phyloP scores from a whole-genome alignment of 305 asterid genomes.

The Fraxinus greggii region DNA sequence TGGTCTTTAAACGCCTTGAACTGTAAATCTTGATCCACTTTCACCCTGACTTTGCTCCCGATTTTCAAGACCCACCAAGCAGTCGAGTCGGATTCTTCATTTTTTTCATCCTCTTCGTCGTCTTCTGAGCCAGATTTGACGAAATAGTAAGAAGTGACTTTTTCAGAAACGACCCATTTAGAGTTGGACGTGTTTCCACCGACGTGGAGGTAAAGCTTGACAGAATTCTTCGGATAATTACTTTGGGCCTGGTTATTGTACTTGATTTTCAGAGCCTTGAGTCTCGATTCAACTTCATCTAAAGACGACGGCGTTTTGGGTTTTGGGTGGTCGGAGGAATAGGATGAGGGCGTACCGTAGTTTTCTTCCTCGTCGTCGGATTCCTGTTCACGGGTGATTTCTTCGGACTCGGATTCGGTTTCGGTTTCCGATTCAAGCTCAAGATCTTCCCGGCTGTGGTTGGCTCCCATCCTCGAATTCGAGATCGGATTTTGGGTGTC shows the following conservation, averaged over 20 bases:
- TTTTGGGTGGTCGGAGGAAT: slow-evolving; percentile 35
- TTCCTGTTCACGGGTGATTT: slow-evolving; percentile 16
- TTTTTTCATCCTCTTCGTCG: slow-evolving; percentile 42
- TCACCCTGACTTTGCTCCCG: slow-evolving; percentile 65
- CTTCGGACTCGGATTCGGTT: slow-evolving; percentile 56
- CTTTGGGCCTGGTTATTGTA: slow-evolving; percentile 35
- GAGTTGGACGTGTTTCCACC: slow-evolving; percentile 61
- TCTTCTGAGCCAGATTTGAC: slow-evolving; percentile 39
- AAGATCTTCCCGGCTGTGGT: slow-evolving; percentile 71
- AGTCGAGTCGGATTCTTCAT: slow-evolving; percentile 40
- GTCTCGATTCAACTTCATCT: slow-evolving; percentile 79
- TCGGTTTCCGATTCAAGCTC: slow-evolving; percentile 81
- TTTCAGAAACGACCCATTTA: slow-evolving; percentile 75
- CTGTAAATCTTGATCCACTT: slow-evolving; percentile 63
- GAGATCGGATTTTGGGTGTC: slow-evolving; percentile 22
- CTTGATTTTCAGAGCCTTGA: slow-evolving; percentile 82
- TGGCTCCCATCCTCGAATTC: slow-evolving; percentile 64
- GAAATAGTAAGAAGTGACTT: slow-evolving; percentile 51
- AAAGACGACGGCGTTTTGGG: slow-evolving; percentile 66
- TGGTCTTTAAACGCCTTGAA: slow-evolving; percentile 73
- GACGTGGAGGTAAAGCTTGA: slow-evolving; percentile 61
- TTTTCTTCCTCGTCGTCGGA: slow-evolving; percentile 28
- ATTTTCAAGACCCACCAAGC: slow-evolving; percentile 66
- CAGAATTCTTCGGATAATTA: slow-evolving; percentile 48
- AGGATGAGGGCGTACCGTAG: slow-evolving; percentile 69